A percentile compares a stretch with the other conserved stretches of the same genome.
These are phyloP conservation scores for Diplogelasinospora grovesii DNA, from an alignment of 495 filamentous ascomycete genomes.

Conservation along the genomic window DNA sequence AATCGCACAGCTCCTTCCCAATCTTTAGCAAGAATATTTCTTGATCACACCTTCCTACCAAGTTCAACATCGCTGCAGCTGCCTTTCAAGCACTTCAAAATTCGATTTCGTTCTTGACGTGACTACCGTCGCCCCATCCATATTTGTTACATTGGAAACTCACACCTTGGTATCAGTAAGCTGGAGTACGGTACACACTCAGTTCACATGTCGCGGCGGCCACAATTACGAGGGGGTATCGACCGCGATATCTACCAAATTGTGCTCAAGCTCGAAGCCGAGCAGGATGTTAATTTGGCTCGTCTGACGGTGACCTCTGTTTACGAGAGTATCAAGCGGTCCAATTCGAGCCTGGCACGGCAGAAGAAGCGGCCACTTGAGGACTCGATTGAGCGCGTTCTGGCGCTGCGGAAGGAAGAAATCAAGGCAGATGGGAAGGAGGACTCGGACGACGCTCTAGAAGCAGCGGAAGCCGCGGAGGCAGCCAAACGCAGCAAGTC, in stretches of 20 bases:
- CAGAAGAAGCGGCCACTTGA: conserved; percentile 75
- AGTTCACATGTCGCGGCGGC: conserved; percentile 11
- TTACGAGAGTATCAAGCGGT: conserved; percentile 71
- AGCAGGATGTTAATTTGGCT: conserved; percentile 30
- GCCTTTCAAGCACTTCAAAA: no score
- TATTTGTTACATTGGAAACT: no score
- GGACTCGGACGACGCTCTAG: conserved; percentile 57
- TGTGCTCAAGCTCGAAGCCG: conserved; percentile 57
- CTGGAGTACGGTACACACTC: no score
- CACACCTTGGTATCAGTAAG: no score
- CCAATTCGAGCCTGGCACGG: conserved; percentile 77
- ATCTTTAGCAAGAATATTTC: no score
- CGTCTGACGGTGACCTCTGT: conserved; percentile 54
- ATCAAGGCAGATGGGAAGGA: conserved; percentile 46
- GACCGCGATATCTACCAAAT: conserved; percentile 59
- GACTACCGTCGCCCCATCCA: no score
- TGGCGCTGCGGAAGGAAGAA: conserved; percentile 67
- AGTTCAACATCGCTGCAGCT: no score
- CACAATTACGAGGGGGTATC: conserved; percentile 22
- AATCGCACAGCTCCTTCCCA: no score
- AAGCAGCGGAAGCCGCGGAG: conserved; percentile 49
- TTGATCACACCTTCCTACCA: no score
- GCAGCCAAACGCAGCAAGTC: conserved; percentile 14
- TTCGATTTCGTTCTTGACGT: no score
- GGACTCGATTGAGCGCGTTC: conserved; percentile 77